Base-by-base conservation (phyloP, 2,329 filamentous ascomycete species). In the Trichoderma harzianum region DNA sequence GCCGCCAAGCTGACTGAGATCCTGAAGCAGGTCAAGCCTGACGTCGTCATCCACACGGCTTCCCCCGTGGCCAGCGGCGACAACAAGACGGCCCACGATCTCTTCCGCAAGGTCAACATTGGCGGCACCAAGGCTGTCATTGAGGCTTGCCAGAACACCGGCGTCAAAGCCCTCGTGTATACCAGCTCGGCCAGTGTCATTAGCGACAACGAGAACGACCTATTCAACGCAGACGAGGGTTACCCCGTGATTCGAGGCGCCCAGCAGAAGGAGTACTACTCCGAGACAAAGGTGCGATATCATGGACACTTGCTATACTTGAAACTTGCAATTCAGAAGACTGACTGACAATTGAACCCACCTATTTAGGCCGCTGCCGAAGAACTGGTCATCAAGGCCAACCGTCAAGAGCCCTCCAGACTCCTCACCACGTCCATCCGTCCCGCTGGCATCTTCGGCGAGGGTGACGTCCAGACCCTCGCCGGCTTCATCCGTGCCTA, bases 21-120 rank as follows among this genome's bases (percentile, higher is more conserved):
- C 58, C 90, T 98, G 77, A 81, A 86, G 36, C 84, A 89, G 74
- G 86, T 90, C 69, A 88, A 87, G 77, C 95, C 95, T 24, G 90
- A 94, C 78, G 89, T 97, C 16, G 93, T 99, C 66, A 91, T 98
- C 78, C 95, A 99, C 82, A 97, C 95, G 2, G 96, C 95, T 24
- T 93, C 91, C 39, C 93, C 93, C 51, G 82, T 86, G 28, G 86
- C 84, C 72, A 86, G 88, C 79, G 83, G 87, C 82, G 81, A 80
- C 78, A 78, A 85, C 80, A 82, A 84, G 78, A 82, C 87, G 78
- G 82, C 86, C 77, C 85, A 91, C 74, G 86, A 88, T 21, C 82
- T 93, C 43, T 92, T 96, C 80, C 89, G 89, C 77, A 91, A 90
- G 80, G 92, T 98, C 79, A 99, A 98, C 80, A 91, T 97, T 67